Evolutionary conservation across 495 filamentous ascomycete species (phyloP), one percentile per base, ranked within the genome.

Genomic region (Annulohypoxylon stygium): DNA sequence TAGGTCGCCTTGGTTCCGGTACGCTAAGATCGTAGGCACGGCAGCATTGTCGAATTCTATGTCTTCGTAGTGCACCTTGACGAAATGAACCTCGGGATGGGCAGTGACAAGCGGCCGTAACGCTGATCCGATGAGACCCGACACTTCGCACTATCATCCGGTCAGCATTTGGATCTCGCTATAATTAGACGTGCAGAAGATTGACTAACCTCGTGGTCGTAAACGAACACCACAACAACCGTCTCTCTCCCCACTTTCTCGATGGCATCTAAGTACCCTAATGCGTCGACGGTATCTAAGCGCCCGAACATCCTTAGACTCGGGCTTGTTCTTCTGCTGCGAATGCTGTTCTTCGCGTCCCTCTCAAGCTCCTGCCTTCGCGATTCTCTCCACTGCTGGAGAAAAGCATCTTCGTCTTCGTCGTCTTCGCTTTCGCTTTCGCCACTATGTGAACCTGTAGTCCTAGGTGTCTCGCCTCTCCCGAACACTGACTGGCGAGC

Each of bases 21-120:
- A 99, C 1, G 92, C 95, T 45, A 99, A 83, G 23, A 99, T 83
- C 7, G 96, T 95, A 0, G 96, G 96, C 0, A 96, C 93, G 64
- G 92, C 90, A 63, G 94, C 93, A 68, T 92, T 88, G 77, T 97
- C 93, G 87, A 98, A 98, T 80, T 98, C 97, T 33, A 97, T 95
- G 68, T 97, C 97, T 62, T 92, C 89, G 78, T 93, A 92, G 81
- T 97, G 93, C 34, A 98, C 88, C 80, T 95, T 96, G 80, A 98
- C 87, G 76, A 99, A 98, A 71, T 92, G 93, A 43, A 91, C 89
- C 33, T 89, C 84, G 26, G 86, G 82, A 73, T 98, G 84, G 65
- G 86, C 83, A 61, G 85, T 82, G 50, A 95, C 93, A 34, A 99
- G 85, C 2, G 88, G 88, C 34, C 84, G 84, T 45, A 99, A 79